phyloP scores from a whole-genome alignment of 441 rosid species.

The Populus hybrid region DNA sequence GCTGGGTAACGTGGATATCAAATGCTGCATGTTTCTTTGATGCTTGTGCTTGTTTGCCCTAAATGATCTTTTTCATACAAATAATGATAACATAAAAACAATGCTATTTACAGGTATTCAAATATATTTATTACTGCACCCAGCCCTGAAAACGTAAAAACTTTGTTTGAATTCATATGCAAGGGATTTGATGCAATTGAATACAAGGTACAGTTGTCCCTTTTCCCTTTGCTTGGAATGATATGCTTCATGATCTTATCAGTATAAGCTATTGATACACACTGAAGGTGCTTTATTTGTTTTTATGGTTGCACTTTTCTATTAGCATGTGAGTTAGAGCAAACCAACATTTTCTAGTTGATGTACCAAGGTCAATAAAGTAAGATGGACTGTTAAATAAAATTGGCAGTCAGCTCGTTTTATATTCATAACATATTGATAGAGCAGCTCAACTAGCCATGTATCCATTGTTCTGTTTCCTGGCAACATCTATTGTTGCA shows the following conservation, averaged over 20 bases:
- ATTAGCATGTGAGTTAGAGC: neutral
- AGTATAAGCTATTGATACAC: neutral
- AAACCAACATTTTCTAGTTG: neutral
- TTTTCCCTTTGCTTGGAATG: conserved; percentile 14
- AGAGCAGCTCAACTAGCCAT: neutral
- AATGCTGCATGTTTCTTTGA: neutral
- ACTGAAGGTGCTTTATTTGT: neutral
- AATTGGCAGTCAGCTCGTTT: neutral
- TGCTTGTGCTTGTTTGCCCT: neutral
- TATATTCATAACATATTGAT: neutral
- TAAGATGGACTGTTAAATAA: neutral
- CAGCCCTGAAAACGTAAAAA: conserved; percentile 90
- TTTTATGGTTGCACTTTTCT: neutral
- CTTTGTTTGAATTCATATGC: conserved; percentile 86
- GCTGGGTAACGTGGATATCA: conserved; percentile 57
- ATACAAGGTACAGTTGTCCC: conserved; percentile 57
- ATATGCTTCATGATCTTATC: neutral
- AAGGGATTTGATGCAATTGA: conserved; percentile 81
- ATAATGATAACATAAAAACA: conserved; percentile 3
- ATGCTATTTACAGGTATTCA: conserved; percentile 62
- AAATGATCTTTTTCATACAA: conserved; percentile 20
- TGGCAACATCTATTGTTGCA: neutral
- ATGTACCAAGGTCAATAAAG: neutral
- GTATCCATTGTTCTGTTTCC: neutral
- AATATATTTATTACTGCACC: conserved; percentile 92